Evolutionary conservation across 768 basidiomycete species (phyloP).

Genomic region (Tulasnella sp.): DNA sequence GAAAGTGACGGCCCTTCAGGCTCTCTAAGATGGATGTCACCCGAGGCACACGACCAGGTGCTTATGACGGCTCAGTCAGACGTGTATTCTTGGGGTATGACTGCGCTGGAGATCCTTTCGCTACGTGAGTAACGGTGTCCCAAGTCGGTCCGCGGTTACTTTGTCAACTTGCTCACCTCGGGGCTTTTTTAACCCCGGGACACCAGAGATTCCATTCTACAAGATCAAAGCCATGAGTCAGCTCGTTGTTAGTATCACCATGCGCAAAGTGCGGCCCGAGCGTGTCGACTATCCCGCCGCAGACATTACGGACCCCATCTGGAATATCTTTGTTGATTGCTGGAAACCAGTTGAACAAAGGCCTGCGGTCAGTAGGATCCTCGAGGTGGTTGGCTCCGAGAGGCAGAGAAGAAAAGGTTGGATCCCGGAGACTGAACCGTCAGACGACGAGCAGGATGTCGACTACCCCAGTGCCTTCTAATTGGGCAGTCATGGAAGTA

Average conservation of each 20-base stretch:
- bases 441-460: slow-evolving; percentile 9
- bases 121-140: slow-evolving; percentile 16
- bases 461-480: slow-evolving; percentile 16
- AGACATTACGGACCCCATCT: slow-evolving; percentile 22
- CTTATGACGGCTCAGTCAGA: slow-evolving; percentile 18
- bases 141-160: neutral
- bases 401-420: neutral
- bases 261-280: slow-evolving; percentile 22
- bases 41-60: slow-evolving; percentile 31
- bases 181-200: neutral
- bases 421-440: neutral
- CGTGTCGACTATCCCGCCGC: slow-evolving; percentile 22
- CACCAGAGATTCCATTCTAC: slow-evolving; percentile 32
- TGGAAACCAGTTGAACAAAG: slow-evolving; percentile 11
- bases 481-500: neutral
- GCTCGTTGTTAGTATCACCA: slow-evolving; percentile 25
- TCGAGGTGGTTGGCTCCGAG: slow-evolving; percentile 23
- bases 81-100: slow-evolving; percentile 34
- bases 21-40: slow-evolving; percentile 30
- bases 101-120: slow-evolving; percentile 31
- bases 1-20: slow-evolving; percentile 23
- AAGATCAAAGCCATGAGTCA: slow-evolving; percentile 26
- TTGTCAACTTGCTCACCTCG: neutral
- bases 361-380: slow-evolving; percentile 18
- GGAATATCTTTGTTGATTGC: slow-evolving; percentile 18